These are phyloP conservation scores for Nemania sp. DNA, from an alignment of 2,329 filamentous ascomycete species.

Conservation along the genomic window DNA sequence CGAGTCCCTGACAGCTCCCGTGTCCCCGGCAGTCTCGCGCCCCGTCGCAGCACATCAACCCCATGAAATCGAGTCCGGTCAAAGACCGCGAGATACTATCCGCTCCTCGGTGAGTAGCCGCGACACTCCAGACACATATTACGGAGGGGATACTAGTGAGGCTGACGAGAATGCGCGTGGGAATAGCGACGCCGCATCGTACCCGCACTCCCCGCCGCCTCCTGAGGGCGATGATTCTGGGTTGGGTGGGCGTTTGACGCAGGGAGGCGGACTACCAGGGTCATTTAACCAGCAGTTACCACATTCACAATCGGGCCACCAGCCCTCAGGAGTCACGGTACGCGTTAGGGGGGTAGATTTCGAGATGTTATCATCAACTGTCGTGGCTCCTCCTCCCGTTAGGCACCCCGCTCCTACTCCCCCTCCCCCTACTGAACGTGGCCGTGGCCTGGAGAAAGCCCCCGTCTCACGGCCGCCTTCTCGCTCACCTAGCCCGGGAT, in stretches of 20 bases:
- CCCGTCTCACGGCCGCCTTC: not conserved
- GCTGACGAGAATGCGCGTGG: slow-evolving; percentile 11
- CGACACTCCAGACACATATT: slow-evolving; percentile 1
- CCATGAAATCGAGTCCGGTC: not conserved
- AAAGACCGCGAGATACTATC: not conserved
- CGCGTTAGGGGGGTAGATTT: slow-evolving; percentile 21
- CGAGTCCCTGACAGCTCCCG: not conserved
- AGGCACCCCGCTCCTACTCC: not conserved
- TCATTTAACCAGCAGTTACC: not conserved
- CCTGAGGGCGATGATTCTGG: slow-evolving; percentile 9
- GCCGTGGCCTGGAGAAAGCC: not conserved
- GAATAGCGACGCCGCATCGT: slow-evolving; percentile 11
- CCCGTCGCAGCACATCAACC: slow-evolving; percentile 31
- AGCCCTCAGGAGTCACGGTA: not conserved
- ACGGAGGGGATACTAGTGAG: not conserved
- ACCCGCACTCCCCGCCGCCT: not conserved
- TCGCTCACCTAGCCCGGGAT: slow-evolving; percentile 29
- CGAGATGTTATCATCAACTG: slow-evolving; percentile 9
- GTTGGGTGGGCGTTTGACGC: too few relatives aligned
- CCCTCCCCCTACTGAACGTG: not conserved
- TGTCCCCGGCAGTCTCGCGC: not conserved
- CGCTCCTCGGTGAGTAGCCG: slow-evolving; percentile 5
- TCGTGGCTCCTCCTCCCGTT: not conserved
- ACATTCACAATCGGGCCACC: not conserved
- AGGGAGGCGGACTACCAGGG: too few relatives aligned